These are phyloP conservation scores for Spizellomyces punctatus DNA, from an alignment of 192 early-diverging fungal genomes.

Conservation along the genomic window DNA sequence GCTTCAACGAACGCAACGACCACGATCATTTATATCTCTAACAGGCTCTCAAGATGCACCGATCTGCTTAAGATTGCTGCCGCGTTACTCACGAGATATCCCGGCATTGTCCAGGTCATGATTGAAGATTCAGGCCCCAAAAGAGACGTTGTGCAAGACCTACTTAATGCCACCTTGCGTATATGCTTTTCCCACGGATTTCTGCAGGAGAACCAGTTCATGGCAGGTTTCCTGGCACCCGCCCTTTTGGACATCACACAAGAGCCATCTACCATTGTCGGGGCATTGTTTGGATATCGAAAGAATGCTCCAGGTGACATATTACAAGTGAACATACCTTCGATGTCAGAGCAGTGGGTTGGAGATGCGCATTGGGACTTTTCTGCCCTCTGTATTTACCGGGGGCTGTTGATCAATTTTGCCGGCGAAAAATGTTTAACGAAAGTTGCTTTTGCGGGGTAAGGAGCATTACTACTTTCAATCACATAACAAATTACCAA, in stretches of 20 bases:
- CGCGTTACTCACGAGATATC: constrained; percentile 27
- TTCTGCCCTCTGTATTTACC: constrained; percentile 27
- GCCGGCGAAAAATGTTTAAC: neutral
- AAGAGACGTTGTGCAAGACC: constrained; percentile 5
- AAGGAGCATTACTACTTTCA: neutral
- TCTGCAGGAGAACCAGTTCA: constrained; percentile 37
- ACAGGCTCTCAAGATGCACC: constrained; percentile 18
- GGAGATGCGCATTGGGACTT: constrained; percentile 10
- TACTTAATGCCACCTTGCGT: constrained; percentile 1
- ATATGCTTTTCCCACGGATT: constrained; percentile 28
- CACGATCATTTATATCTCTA: constrained; percentile 11
- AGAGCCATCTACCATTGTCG: neutral
- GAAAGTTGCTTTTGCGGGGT: too few relatives aligned
- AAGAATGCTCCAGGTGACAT: neutral
- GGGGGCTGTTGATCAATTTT: constrained; percentile 32
- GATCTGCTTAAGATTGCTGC: constrained; percentile 34
- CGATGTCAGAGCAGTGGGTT: neutral
- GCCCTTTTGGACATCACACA: constrained; percentile 16
- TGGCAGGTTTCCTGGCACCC: constrained; percentile 34
- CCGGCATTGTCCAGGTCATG: neutral
- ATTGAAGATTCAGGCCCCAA: neutral
- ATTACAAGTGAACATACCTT: neutral
- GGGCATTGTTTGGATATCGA: neutral
- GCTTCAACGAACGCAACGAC: neutral
- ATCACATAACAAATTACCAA: neutral